Evolutionary conservation across 257 asterid species (phyloP).

Genomic region (Fraxinus cuspidata): DNA sequence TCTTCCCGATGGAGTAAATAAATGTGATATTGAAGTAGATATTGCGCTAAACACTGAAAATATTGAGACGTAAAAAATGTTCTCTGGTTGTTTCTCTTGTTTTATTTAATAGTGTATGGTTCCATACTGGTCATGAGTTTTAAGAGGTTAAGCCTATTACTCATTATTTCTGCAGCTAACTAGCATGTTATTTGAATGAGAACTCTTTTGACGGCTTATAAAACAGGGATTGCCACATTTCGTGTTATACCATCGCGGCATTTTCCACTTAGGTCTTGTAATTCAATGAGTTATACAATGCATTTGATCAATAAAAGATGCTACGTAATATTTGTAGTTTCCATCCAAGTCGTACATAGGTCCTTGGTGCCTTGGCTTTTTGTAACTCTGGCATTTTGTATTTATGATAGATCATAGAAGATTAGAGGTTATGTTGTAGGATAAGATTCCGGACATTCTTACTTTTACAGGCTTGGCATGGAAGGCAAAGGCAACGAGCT

Average conservation of each 20-base stretch:
- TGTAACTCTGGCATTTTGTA: constrained; percentile 18
- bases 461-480: constrained; percentile 92
- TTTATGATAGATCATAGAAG: neutral
- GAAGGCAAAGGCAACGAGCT: constrained; percentile 95
- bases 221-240: neutral
- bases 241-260: neutral
- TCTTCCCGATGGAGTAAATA: constrained; percentile 16
- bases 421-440: constrained; percentile 4
- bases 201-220: too few relatives aligned
- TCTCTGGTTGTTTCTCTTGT: neutral
- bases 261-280: neutral
- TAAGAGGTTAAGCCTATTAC: constrained; percentile 15
- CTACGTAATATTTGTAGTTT: constrained; percentile 1
- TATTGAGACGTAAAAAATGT: constrained; percentile 10
- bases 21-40: constrained; percentile 9
- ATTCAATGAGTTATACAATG: constrained; percentile 13
- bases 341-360: neutral
- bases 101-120: neutral
- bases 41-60: constrained; percentile 1
- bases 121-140: constrained; percentile 8
- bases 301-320: constrained; percentile 8
- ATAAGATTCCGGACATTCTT: constrained; percentile 10
- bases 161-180: neutral
- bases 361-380: constrained; percentile 17
- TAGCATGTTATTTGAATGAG: neutral